Percentiles rank a stretch among this genome's conserved stretches.
Conservation (phyloP, 148 eudicot genomes). For the Cornus florida region DNA sequence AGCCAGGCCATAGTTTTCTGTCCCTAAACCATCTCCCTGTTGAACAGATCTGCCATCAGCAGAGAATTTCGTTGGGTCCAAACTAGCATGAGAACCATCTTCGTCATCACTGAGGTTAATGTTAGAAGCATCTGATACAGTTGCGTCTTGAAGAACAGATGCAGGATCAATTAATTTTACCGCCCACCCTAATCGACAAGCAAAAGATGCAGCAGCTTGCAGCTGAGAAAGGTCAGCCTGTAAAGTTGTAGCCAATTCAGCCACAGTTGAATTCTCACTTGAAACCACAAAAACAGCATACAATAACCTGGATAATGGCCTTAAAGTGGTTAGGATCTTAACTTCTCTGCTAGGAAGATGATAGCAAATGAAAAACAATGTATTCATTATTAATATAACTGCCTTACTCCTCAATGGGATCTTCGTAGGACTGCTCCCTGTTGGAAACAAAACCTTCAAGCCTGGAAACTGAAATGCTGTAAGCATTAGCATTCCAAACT, state of each 20-base stretch:
- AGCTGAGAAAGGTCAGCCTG: constrained; percentile 94
- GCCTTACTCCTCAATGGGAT: constrained; percentile 98
- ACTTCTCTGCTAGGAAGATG: constrained; percentile 11
- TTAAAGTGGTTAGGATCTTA: constrained; percentile 11
- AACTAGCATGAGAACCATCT: constrained; percentile 54
- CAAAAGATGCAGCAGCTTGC: constrained; percentile 96
- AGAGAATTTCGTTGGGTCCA: constrained; percentile 46
- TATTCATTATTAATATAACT: constrained; percentile 14
- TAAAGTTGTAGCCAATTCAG: constrained; percentile 85
- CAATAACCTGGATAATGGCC: constrained; percentile 63
- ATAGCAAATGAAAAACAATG: constrained; percentile 13
- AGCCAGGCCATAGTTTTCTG: constrained; percentile 51
- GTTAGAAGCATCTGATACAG: constrained; percentile 39
- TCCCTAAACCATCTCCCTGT: constrained; percentile 50
- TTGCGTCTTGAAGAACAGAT: constrained; percentile 77
- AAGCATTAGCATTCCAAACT: constrained; percentile 32
- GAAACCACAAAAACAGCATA: constrained; percentile 99
- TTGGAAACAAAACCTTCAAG: constrained; percentile 99
- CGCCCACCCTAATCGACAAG: constrained; percentile 99
- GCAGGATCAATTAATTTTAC: constrained; percentile 86
- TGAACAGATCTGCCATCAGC: constrained; percentile 49
- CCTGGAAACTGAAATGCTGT: constrained; percentile 80
- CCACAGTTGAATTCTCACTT: constrained; percentile 94
- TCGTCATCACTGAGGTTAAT: constrained; percentile 69
- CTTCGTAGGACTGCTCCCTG: constrained; percentile 97